Conservation (phyloP, 495 filamentous ascomycete species). For the Aspergillus carlsbadensis region DNA sequence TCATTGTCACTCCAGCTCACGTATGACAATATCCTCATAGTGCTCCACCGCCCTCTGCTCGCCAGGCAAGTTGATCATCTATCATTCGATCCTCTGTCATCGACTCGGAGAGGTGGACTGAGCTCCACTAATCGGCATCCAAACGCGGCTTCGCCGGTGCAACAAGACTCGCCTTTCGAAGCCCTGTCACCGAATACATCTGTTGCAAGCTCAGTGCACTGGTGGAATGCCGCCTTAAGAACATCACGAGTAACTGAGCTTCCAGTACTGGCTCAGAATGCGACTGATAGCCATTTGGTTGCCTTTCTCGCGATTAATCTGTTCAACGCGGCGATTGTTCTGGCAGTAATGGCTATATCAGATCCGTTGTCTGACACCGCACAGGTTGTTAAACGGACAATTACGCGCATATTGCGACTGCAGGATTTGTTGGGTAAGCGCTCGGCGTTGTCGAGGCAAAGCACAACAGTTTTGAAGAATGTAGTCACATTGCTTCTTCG, state of each 20-base stretch:
- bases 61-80: slow-evolving; percentile 27
- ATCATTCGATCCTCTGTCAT: slow-evolving; percentile 6
- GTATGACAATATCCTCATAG: slow-evolving; percentile 36
- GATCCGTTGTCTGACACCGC: slow-evolving; percentile 33
- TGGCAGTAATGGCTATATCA: slow-evolving; percentile 32
- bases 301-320: slow-evolving; percentile 37
- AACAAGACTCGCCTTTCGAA: slow-evolving; percentile 2
- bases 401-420: slow-evolving; percentile 31
- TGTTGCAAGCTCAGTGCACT: slow-evolving; percentile 21
- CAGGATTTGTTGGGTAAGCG: slow-evolving; percentile 29
- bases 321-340: slow-evolving; percentile 34
- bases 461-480: slow-evolving; percentile 28
- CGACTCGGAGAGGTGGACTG: slow-evolving; percentile 2
- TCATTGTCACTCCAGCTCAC: slow-evolving; percentile 33
- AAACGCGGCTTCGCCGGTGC: background rate
- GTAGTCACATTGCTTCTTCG: slow-evolving; percentile 26
- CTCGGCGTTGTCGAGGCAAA: slow-evolving; percentile 31
- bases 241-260: slow-evolving; percentile 29
- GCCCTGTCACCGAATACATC: background rate
- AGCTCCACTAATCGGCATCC: background rate
- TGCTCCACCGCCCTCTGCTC: slow-evolving; percentile 33
- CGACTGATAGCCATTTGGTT: slow-evolving; percentile 31
- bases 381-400: slow-evolving; percentile 33
- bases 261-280: slow-evolving; percentile 25
- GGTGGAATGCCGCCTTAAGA: slow-evolving; percentile 31